Conservation (phyloP, 495 filamentous ascomycete genomes). For the Aspergillus taichungensis region DNA sequence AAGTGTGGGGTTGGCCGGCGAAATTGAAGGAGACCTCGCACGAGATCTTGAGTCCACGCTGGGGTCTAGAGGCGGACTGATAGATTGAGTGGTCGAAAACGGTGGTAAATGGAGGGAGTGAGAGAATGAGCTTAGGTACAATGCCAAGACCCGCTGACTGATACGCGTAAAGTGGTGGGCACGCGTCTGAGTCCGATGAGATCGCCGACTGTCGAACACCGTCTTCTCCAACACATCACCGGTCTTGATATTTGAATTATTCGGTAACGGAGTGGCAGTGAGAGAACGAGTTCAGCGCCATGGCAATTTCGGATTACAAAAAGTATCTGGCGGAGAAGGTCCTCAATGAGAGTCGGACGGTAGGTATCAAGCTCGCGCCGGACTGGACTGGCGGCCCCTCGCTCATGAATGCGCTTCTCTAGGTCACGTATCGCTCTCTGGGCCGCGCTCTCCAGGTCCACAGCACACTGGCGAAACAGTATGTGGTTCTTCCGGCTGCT, state of each 20-base stretch:
- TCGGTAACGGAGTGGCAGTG: too few relatives aligned
- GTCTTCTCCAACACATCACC: too few relatives aligned
- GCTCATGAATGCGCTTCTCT: neutral
- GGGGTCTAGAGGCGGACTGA: too few relatives aligned
- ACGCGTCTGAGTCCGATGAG: conserved; percentile 22
- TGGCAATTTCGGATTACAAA: conserved; percentile 51
- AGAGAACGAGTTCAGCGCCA: conserved; percentile 14
- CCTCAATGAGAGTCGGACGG: conserved; percentile 66
- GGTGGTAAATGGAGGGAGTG: conserved; percentile 6
- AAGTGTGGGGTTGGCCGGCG: conserved; percentile 1
- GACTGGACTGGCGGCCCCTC: too few relatives aligned
- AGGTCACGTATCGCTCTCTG: conserved; percentile 81
- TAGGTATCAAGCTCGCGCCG: conserved; percentile 27
- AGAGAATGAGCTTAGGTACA: neutral
- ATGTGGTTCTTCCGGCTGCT: conserved; percentile 15
- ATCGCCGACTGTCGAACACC: too few relatives aligned
- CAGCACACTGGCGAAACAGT: conserved; percentile 78
- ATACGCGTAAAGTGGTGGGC: conserved; percentile 43
- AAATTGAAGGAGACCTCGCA: too few relatives aligned
- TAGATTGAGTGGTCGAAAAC: neutral
- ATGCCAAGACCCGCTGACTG: conserved; percentile 42
- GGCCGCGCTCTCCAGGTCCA: conserved; percentile 74
- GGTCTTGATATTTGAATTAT: too few relatives aligned
- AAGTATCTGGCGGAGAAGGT: conserved; percentile 67
- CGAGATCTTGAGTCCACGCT: too few relatives aligned